Base-by-base conservation (phyloP, 2,329 filamentous ascomycete genomes). In the Paecilomyces fulvus region DNA sequence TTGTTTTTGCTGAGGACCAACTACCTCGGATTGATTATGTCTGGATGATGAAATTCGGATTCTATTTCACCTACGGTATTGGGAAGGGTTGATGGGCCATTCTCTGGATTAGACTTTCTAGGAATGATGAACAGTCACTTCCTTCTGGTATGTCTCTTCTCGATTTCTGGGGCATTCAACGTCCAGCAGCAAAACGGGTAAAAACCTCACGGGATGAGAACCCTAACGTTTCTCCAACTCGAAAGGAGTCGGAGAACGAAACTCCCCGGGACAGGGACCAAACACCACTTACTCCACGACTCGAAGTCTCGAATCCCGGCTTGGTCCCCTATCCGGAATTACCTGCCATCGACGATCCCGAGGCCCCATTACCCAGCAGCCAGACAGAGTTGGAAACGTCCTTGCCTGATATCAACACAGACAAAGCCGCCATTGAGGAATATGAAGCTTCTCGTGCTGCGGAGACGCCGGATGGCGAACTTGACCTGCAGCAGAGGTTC, bases 381-480 rank as follows among this genome's bases (percentile, higher is more conserved):
- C 78, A 80, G 61, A 90, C 88, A 11, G 86, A 88, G 55, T 76
- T 92, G 50, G 88, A 91, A 64, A 85, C 79, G 59, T 86, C 86
- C 5, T 75, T 95, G 5, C 89, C 89, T 12, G 78, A 80, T 0
- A 77, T 92, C 1, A 77, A 82, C 61, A 82, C 81, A 2, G 86
- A 88, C 60, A 79, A 86, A 63, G 80, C 88, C 57, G 88, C 90
- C 2, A 89, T 95, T 57, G 80, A 88, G 59, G 84, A 89, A 61
- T 96, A 96, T 65, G 89, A 95, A 71, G 77, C 79, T 1, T 85
- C 85, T 60, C 82, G 82, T 62, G 80, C 81, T 28, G 84, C 82
- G 65, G 68, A 8, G 66, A 78, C 54, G 71, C 72, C 3, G 67
- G 74, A 3, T 17, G 68, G 75, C 9, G 67, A 77, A 8, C 65